Evolutionary conservation across 2,329 filamentous ascomycete genomes (phyloP), one percentile per base, ranked within the genome.

Genomic region (Proliferodiscus dingleyae): DNA sequence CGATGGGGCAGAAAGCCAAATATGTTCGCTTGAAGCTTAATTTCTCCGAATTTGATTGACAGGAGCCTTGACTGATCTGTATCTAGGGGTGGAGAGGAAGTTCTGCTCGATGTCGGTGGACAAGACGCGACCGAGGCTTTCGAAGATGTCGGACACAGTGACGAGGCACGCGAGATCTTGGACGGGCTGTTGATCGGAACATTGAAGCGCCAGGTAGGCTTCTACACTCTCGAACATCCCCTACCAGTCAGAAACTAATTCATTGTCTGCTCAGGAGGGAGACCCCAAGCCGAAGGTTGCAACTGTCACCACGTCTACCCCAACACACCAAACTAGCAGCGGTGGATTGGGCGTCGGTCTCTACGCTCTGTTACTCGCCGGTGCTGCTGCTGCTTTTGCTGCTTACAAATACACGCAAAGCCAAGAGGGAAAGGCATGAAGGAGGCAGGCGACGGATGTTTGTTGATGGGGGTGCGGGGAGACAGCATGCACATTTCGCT

Each of bases 81-180:
- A 45, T 49, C 55, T 64, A 97, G 93, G 62, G 93, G 93, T 75
- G 93, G 93, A 73, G 93, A 98, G 74, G 93, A 98, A 75, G 93
- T 98, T 60, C 75, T 98, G 54, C 85, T 98, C 59, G 93, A 98
- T 60, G 90, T 97, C 55, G 93, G 78, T 64, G 93, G 93, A 59
- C 90, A 95, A 73, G 93, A 98, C 70, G 86, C 87, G 63, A 95
- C 91, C 61, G 93, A 97, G 73, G 91, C 93, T 52, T 98, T 98
- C 67, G 93, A 98, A 75, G 93, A 98, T 71, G 93, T 98, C 64
- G 93, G 93, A 65, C 93, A 98, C 85, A 94, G 87, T 63, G 93
- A 98, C 70, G 93, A 98, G 77, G 93, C 93, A 58, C 85, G 93
- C 58, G 91, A 97, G 75, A 91, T 95, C 58, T 82, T 98, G 47